Base-by-base conservation (phyloP, 257 asterid species). In the Mentha longifolia region DNA sequence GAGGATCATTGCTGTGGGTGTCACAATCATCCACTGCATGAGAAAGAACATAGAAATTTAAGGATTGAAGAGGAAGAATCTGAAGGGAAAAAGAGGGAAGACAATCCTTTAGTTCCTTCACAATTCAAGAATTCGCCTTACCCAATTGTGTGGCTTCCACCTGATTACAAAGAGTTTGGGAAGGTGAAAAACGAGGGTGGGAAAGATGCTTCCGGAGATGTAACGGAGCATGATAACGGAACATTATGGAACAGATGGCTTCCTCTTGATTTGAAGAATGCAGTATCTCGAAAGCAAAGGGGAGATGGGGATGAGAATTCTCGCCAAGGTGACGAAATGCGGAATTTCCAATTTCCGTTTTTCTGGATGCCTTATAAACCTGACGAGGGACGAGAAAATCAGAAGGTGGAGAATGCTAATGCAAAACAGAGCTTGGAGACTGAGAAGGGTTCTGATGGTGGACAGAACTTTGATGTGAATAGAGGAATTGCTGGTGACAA, bases 301-400 rank as follows among this genome's bases (percentile, higher is more conserved):
- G 79, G 74, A 43, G 77, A 77, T 16, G 37, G 4, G 14, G 47
- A 6, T 37, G 65, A 59, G 43, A 77, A 67, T 28, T 66, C 31
- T 5, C 65, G 62, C 5, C 64, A 64, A 57, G 79, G 73, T 66
- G 76, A 37, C 22, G 79, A 52, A 5, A 71, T 70, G 69, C 56
- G 56, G 37, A 68, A 31, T 13, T 61, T 81, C 17, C 91, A 88
- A 17, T 85, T 79, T 70, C 97, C 90, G 6, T 15, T 82, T 7
- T 45, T 84, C 56, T 89, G 89, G 95, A 79, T 85, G 74, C 97
- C 97, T 70, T 79, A 79, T 28, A 79, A 77, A 50, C 80, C 81
- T 0, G 82, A 67, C 47, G 83, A 76, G 47, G 70, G 56, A 16
- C 72, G 13, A 4, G 76, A 61, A 51, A 72, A 67, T 7, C 46